Evolutionary conservation across 768 basidiomycete species (phyloP), one percentile per base, ranked within the genome.

Genomic region (Phanerochaete sordida): DNA sequence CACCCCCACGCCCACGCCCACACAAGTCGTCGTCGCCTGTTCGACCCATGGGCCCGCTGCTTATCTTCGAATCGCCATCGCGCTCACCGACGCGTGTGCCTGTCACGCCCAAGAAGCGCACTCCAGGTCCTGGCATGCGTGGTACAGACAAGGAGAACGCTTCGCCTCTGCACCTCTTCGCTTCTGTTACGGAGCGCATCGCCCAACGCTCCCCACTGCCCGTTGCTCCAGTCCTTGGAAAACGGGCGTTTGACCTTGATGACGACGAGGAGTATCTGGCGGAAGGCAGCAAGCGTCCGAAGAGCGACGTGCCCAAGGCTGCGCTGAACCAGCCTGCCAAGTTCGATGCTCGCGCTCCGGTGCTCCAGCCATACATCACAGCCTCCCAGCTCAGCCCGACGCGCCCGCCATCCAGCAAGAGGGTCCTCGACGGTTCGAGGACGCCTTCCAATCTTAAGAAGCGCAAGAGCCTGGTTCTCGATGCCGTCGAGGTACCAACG

Each of bases 131-230:
- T 6, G 49, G 59, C 4, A 64, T 62, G 12, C 76, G 54, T 70
- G 74, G 62, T 54, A 71, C 28, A 70, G 58, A 86, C 69, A 90
- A 90, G 72, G 88, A 91, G 68, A 90, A 90, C 65, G 59, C 70
- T 31, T 80, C 80, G 0, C 84, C 83, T 33, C 62, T 71, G 4
- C 65, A 65, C 9, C 21, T 24, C 33, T 69, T 74, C 49, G 58
- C 75, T 1, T 73, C 81, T 37, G 74, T 81, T 23, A 62, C 74
- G 30, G 84, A 87, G 59, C 77, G 80, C 30, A 76, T 82, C 49
- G 76, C 74, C 1, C 63, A 70, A 44, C 69, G 69, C n/a, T 75
- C 76, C 4, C 77, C 79, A 4, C 60, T 64, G 39, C 69, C 73
- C 9, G 74, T 76, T 11, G 62, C 64, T 37, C 69, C 72, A 37